These are phyloP conservation scores for Bimuria novae-zelandiae DNA, from an alignment of 2,329 filamentous ascomycete genomes.

Conservation along the genomic window DNA sequence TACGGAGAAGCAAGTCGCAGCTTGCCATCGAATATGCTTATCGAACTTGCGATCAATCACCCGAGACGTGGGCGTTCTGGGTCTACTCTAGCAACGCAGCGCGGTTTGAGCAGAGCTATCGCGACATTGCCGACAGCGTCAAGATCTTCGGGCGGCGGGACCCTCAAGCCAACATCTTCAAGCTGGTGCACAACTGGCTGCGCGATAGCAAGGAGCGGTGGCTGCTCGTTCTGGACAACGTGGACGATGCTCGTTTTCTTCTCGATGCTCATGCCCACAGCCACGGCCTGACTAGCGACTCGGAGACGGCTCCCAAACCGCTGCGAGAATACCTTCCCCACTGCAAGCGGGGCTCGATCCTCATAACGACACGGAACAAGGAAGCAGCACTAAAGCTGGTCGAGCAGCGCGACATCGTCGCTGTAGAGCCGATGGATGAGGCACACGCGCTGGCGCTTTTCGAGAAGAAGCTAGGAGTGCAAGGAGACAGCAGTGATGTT, in stretches of 20 bases:
- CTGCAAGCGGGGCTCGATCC: conserved; percentile 14
- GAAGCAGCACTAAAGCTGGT: conserved; percentile 14
- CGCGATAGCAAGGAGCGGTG: conserved; percentile 15
- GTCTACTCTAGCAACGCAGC: conserved; percentile 11
- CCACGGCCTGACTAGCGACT: too few relatives aligned
- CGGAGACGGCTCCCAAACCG: neutral
- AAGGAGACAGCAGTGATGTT: neutral
- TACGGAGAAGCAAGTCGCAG: conserved; percentile 15
- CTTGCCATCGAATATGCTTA: conserved; percentile 19
- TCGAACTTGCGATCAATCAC: conserved; percentile 9
- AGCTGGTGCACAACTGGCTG: conserved; percentile 20
- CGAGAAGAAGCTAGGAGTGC: conserved; percentile 9
- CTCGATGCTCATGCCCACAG: neutral
- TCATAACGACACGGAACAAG: conserved; percentile 17
- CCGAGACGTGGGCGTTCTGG: conserved; percentile 20
- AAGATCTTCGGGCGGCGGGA: conserved; percentile 14
- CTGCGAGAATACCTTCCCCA: conserved; percentile 11
- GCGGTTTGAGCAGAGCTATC: conserved; percentile 19
- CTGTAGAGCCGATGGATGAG: conserved; percentile 16
- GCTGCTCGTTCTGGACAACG: conserved; percentile 19
- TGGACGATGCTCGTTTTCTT: conserved; percentile 12
- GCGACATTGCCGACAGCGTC: conserved; percentile 17
- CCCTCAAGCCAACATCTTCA: conserved; percentile 17
- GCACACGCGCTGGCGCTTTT: conserved; percentile 12
- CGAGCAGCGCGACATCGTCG: conserved; percentile 12